Conservation (phyloP, 768 basidiomycete species). For the Suillus lakei region DNA sequence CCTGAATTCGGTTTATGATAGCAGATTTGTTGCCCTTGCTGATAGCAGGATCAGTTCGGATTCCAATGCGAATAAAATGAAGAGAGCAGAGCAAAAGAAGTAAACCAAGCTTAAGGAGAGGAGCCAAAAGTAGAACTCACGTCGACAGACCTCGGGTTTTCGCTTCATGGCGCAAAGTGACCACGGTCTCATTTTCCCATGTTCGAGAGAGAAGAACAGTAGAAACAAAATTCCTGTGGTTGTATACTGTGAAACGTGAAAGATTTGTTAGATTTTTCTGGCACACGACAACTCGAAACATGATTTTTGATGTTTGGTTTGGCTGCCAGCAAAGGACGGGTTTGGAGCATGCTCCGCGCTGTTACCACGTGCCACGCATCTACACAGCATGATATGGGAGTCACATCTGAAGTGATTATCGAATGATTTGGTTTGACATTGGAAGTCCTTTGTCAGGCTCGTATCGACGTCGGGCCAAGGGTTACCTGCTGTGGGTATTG, state of each 20-base stretch:
- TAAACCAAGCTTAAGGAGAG: neutral
- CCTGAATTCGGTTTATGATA: constrained; percentile 57
- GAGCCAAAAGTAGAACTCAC: constrained; percentile 41
- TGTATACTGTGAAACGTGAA: neutral
- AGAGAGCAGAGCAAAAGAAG: constrained; percentile 8
- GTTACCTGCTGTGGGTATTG: constrained; percentile 12
- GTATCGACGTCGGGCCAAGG: constrained; percentile 10
- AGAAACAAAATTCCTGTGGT: constrained; percentile 49
- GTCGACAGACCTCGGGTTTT: constrained; percentile 58
- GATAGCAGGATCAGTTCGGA: constrained; percentile 13
- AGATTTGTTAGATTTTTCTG: constrained; percentile 15
- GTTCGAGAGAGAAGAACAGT: constrained; percentile 60
- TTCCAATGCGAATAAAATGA: constrained; percentile 11
- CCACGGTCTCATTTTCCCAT: constrained; percentile 57
- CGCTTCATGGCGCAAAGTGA: constrained; percentile 56
- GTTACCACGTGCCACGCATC: constrained; percentile 9
- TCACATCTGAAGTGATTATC: constrained; percentile 6
- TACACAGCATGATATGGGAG: constrained; percentile 4
- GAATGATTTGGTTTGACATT: constrained; percentile 7
- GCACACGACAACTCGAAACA: constrained; percentile 32
- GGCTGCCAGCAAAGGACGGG: neutral
- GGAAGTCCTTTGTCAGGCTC: constrained; percentile 4
- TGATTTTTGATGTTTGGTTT: constrained; percentile 15
- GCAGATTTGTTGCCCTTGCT: constrained; percentile 66
- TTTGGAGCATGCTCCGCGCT: neutral